phyloP scores from a whole-genome alignment of 768 basidiomycete genomes.

The Leucocoprinus sp. region DNA sequence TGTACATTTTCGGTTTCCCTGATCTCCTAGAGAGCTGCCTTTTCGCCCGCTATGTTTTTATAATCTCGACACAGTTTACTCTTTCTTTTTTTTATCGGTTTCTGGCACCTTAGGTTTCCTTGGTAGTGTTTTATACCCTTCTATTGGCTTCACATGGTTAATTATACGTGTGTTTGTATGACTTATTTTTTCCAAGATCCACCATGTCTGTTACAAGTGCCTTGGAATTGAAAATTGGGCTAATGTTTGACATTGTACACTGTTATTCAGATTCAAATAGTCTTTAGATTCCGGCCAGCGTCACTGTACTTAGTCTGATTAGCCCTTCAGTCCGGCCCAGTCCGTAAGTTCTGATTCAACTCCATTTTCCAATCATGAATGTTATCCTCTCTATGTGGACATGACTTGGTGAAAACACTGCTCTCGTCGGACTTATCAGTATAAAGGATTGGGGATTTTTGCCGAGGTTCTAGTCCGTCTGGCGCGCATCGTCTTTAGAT shows the following conservation, averaged over 20 bases:
- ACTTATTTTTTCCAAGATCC: conserved; percentile 12
- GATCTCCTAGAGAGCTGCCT: conserved; percentile 17
- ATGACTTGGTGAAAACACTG: no score
- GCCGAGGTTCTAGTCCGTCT: no score
- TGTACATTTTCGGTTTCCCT: background rate
- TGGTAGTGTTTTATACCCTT: conserved; percentile 38
- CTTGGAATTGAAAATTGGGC: conserved; percentile 13
- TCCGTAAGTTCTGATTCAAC: background rate
- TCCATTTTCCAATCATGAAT: conserved; percentile 32
- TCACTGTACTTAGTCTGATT: no score
- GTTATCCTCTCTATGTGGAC: conserved; percentile 68
- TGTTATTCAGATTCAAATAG: background rate
- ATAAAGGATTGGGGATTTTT: no score
- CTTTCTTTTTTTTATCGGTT: conserved; percentile 21
- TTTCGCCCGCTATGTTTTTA: conserved; percentile 19
- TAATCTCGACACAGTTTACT: conserved; percentile 28
- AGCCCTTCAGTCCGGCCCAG: background rate
- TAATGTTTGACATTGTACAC: conserved; percentile 1
- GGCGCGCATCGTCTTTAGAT: no score
- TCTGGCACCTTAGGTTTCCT: conserved; percentile 20
- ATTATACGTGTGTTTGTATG: conserved; percentile 22
- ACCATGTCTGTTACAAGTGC: conserved; percentile 16
- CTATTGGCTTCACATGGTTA: conserved; percentile 24
- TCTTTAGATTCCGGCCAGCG: no score
- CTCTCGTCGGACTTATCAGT: background rate